These are phyloP conservation scores for Pisolithus orientalis DNA, from an alignment of 768 basidiomycete genomes.

Conservation along the genomic window DNA sequence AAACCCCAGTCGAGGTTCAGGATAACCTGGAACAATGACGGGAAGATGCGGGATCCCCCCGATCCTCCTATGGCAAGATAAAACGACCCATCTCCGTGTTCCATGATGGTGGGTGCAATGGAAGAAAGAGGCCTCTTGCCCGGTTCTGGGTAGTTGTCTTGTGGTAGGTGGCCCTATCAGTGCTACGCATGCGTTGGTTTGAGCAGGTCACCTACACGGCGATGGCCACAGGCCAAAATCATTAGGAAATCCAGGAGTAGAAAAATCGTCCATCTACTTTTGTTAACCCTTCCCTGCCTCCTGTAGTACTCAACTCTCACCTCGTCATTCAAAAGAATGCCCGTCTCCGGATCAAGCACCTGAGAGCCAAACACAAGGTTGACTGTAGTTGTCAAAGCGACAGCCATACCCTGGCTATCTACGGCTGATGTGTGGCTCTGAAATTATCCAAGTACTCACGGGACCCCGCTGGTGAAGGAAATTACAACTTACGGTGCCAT, in stretches of 20 bases:
- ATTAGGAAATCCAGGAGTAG: constrained; percentile 78
- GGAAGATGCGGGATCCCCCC: constrained; percentile 84
- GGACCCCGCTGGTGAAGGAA: constrained; percentile 1
- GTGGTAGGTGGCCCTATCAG: not conserved
- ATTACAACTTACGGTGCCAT: constrained; percentile 67
- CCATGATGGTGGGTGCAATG: constrained; percentile 73
- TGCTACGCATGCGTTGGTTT: not conserved
- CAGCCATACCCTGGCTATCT: constrained; percentile 83
- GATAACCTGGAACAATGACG: constrained; percentile 71
- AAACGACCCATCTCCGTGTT: constrained; percentile 67
- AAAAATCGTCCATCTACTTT: constrained; percentile 84
- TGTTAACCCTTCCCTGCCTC: not conserved
- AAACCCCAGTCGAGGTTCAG: constrained; percentile 73
- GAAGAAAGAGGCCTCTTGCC: constrained; percentile 91
- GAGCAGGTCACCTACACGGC: constrained; percentile 47
- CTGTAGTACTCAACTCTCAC: constrained; percentile 25
- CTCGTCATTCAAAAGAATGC: constrained; percentile 88
- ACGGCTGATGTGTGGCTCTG: constrained; percentile 83
- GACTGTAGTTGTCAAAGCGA: constrained; percentile 81
- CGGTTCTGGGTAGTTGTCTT: constrained; percentile 84
- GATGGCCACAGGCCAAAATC: constrained; percentile 78
- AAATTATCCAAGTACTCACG: constrained; percentile 4
- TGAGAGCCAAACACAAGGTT: constrained; percentile 87
- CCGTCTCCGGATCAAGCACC: constrained; percentile 82
- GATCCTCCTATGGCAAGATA: constrained; percentile 75